Evolutionary conservation across 179 eudicot genomes (phyloP), one percentile per base, ranked within the genome.

Genomic region (Silene vulgaris): DNA sequence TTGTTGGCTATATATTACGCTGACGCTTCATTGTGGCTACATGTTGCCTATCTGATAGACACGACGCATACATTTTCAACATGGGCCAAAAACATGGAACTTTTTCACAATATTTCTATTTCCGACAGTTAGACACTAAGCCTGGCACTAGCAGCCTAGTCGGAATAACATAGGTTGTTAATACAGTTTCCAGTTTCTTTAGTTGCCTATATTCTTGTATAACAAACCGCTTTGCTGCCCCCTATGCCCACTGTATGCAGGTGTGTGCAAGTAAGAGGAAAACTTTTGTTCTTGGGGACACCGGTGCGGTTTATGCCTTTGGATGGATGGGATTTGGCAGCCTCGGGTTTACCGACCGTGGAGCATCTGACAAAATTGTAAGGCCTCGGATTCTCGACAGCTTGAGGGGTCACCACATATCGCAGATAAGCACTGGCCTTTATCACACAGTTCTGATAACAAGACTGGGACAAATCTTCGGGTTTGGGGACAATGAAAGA

Each of bases 291-390:
- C 81, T 95, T 69, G 81, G 78, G 37, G 97, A 95, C 74, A 83
- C 83, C 28, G 99, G 99, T 48, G 81, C 85, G 9, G 85, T 93
- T 43, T 89, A 86, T 69, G 99, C 90, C 35, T 95, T 92, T 73
- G 99, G 97, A 19, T 90, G 97, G 97, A 93, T 93, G 97, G 97
- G 87, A 21, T 95, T 90, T 73, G 97, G 97, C n/a, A 92, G 99
- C 82, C 90, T 95, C 2, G 97, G 99, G 57, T 89, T 95, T 75
- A 89, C 90, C 8, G 93, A 90, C 82, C 84, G 87, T 76, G 93
- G 90, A 48, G 86, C 76, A 5, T 92, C 93, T 5, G 93, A 89
- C 79, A 92, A 95, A 83, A 60, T 95, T 69, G 76, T 79, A 2
- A 74, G 69, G 78, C 97, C 99, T 3, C 86, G 88, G 40, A 60